A percentile compares a stretch with the other conserved stretches of the same genome.
phyloP scores from a whole-genome alignment of 768 basidiomycete genomes.

The Aureoboletus auriporus region DNA sequence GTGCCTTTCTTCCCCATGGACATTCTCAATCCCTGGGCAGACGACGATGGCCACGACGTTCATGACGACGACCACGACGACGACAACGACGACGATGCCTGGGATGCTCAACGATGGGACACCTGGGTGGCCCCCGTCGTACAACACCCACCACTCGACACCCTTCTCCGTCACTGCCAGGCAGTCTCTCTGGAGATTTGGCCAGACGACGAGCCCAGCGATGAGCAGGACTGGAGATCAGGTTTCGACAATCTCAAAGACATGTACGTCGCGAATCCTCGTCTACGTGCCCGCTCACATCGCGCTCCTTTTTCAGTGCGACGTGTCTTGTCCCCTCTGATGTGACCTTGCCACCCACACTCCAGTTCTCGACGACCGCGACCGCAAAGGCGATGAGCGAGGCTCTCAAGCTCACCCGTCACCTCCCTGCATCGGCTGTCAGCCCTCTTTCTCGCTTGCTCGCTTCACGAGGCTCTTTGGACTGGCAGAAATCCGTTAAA shows the following conservation, averaged over 20 bases:
- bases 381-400: slow-evolving; percentile 56
- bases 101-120: slow-evolving; percentile 40
- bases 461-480: slow-evolving; percentile 65
- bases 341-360: slow-evolving; percentile 44
- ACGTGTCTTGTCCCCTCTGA: slow-evolving; percentile 43
- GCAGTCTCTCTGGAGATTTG: slow-evolving; percentile 51
- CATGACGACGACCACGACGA: slow-evolving; percentile 10
- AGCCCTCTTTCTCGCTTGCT: slow-evolving; percentile 73
- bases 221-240: slow-evolving; percentile 34
- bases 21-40: slow-evolving; percentile 64
- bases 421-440: slow-evolving; percentile 44
- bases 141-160: slow-evolving; percentile 37
- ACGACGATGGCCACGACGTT: too few species aligned
- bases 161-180: slow-evolving; percentile 51
- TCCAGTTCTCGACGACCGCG: slow-evolving; percentile 52
- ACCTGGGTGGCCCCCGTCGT: not conserved
- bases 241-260: slow-evolving; percentile 50
- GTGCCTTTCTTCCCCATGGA: slow-evolving; percentile 9
- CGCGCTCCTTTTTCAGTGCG: slow-evolving; percentile 30
- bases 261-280: slow-evolving; percentile 44
- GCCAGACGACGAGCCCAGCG: slow-evolving; percentile 32
- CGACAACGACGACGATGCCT: slow-evolving; percentile 23
- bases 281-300: too few species aligned
- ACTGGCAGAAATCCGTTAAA: slow-evolving; percentile 72
- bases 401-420: slow-evolving; percentile 61